Evolutionary conservation across 2,329 filamentous ascomycete genomes (phyloP).

Genomic region (Sarocladium oryzae): DNA sequence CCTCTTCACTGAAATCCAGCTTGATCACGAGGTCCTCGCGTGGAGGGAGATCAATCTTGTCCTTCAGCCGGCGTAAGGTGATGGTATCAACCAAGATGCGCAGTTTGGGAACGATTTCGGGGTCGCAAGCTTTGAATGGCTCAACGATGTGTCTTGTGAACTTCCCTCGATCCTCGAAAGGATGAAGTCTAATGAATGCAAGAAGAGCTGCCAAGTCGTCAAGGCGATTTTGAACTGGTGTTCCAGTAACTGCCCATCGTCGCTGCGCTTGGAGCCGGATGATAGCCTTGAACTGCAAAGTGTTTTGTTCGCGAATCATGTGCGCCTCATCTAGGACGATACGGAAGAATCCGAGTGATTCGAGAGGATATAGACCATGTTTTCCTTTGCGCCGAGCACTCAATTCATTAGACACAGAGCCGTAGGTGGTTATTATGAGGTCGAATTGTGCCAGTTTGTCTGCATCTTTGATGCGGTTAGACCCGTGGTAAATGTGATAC

Average conservation of each 20-base stretch:
- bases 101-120: conserved; percentile 76
- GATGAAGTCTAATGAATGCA: conserved; percentile 75
- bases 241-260: conserved; percentile 96
- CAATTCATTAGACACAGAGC: conserved; percentile 76
- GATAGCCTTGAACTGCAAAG: conserved; percentile 77
- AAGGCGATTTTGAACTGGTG: conserved; percentile 87
- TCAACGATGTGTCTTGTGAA: conserved; percentile 76
- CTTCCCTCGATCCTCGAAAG: conserved; percentile 70
- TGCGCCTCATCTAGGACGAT: conserved; percentile 94
- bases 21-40: conserved; percentile 66
- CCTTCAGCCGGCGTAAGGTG: conserved; percentile 83
- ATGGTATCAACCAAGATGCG: conserved; percentile 91
- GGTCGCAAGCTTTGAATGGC: conserved; percentile 82
- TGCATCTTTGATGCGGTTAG: conserved; percentile 63
- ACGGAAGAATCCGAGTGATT: conserved; percentile 83
- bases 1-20: conserved; percentile 69
- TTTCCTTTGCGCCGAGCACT: conserved; percentile 56
- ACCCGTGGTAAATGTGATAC: conserved; percentile 83
- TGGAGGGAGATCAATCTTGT: conserved; percentile 76
- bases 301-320: conserved; percentile 80
- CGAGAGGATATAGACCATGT: conserved; percentile 56
- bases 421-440: conserved; percentile 88
- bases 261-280: conserved; percentile 72
- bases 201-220: conserved; percentile 85
- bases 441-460: conserved; percentile 67